Percentiles rank a stretch among this genome's conserved stretches.
Conservation (phyloP, 768 basidiomycete genomes). For the Suillus variegatus region DNA sequence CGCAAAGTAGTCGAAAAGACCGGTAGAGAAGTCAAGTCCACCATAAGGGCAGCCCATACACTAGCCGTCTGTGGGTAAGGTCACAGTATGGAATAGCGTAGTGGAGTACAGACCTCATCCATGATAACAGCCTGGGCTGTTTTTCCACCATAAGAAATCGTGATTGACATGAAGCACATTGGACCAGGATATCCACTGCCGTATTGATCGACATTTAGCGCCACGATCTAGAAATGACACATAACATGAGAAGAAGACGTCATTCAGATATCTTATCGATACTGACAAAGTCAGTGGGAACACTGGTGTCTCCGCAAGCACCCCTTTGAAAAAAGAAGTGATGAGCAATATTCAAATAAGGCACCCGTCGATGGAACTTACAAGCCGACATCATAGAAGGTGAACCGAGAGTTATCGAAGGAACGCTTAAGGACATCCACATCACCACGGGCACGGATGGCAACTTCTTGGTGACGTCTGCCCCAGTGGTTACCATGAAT, state of each 20-base stretch:
- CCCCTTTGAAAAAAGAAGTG: slow-evolving; percentile 39
- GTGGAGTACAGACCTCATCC: slow-evolving; percentile 51
- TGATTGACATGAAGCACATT: slow-evolving; percentile 61
- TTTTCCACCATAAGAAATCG: slow-evolving; percentile 62
- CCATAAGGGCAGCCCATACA: slow-evolving; percentile 67
- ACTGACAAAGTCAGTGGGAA: slow-evolving; percentile 46
- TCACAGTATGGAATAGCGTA: slow-evolving; percentile 1
- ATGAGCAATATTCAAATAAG: slow-evolving; percentile 8
- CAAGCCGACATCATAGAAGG: slow-evolving; percentile 60
- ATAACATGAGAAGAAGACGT: slow-evolving; percentile 1
- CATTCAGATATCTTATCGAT: neutral
- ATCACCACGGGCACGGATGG: slow-evolving; percentile 46
- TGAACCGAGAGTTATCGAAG: slow-evolving; percentile 42
- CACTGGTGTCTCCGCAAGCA: slow-evolving; percentile 51
- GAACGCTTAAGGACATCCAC: slow-evolving; percentile 41
- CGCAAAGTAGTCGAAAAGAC: slow-evolving; percentile 68
- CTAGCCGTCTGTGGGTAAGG: slow-evolving; percentile 30
- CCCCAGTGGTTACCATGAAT: slow-evolving; percentile 27
- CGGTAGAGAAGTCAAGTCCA: slow-evolving; percentile 68
- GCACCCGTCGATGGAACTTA: slow-evolving; percentile 27
- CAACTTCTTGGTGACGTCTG: slow-evolving; percentile 49
- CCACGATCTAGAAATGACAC: slow-evolving; percentile 46
- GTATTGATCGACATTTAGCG: slow-evolving; percentile 53
- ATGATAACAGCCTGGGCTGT: slow-evolving; percentile 56
- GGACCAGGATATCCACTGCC: slow-evolving; percentile 65